phyloP scores from a whole-genome alignment of 495 filamentous ascomycete genomes.

The Podospora bellae-mahoneyi region DNA sequence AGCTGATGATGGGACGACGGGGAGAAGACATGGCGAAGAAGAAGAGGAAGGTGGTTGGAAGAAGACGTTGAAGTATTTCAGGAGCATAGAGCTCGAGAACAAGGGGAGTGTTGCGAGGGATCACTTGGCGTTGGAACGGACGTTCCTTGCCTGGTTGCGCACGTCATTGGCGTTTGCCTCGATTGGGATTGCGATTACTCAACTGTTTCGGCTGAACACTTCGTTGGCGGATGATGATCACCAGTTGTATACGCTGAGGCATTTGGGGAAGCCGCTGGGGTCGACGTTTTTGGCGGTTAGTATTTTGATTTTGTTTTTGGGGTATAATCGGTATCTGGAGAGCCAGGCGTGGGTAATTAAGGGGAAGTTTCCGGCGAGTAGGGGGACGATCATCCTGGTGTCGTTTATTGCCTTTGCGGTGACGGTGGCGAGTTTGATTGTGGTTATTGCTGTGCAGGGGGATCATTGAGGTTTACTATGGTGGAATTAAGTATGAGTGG shows the following conservation, averaged over 20 bases:
- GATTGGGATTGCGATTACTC: constrained; percentile 94
- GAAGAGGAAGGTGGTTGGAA: constrained; percentile 35
- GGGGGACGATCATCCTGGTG: constrained; percentile 79
- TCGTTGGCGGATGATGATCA: constrained; percentile 43
- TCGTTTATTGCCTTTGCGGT: constrained; percentile 64
- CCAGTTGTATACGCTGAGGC: constrained; percentile 53
- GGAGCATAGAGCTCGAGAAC: constrained; percentile 87
- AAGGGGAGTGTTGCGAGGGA: constrained; percentile 94
- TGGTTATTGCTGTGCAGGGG: constrained; percentile 64
- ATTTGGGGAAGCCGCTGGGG: constrained; percentile 87
- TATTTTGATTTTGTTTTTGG: constrained; percentile 79
- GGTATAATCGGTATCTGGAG: constrained; percentile 62
- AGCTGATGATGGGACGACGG: constrained; percentile 2
- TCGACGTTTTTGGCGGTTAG: constrained; percentile 87
- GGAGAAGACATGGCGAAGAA: constrained; percentile 17
- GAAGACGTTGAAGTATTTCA: constrained; percentile 61
- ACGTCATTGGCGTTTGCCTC: constrained; percentile 94
- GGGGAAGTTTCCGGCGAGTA: constrained; percentile 90
- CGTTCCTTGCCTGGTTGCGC: constrained; percentile 94
- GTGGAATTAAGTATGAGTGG: background rate
- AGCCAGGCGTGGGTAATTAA: constrained; percentile 82
- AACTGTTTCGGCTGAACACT: constrained; percentile 90
- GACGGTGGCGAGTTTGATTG: constrained; percentile 66
- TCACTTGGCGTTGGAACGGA: constrained; percentile 91
- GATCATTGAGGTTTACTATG: constrained; percentile 27